phyloP scores from a whole-genome alignment of 495 filamentous ascomycete genomes.

The Bryoglossum gracile region DNA sequence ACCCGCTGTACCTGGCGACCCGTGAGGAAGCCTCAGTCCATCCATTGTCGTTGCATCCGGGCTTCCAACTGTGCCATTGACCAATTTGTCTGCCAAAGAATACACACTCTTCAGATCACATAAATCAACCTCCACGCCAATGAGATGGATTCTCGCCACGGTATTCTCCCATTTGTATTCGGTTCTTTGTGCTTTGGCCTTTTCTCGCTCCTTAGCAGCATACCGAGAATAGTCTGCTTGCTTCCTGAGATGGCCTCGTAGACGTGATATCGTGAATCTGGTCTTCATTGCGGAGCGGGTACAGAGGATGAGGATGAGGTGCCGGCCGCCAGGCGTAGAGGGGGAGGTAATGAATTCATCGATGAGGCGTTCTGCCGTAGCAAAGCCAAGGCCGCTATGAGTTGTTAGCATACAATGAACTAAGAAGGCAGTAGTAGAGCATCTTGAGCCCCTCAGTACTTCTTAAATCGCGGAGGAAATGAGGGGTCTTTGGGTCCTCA shows the following conservation, averaged over 20 bases:
- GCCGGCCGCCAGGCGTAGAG: constrained; percentile 51
- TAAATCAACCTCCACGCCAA: constrained; percentile 50
- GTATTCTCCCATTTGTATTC: constrained; percentile 37
- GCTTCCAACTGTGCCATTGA: constrained; percentile 40
- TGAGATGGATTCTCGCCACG: constrained; percentile 44
- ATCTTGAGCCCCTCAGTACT: background rate
- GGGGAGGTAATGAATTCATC: constrained; percentile 76
- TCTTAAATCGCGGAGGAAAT: no score
- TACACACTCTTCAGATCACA: constrained; percentile 45
- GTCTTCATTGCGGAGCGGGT: constrained; percentile 56
- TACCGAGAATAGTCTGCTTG: constrained; percentile 21
- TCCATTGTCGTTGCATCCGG: constrained; percentile 35
- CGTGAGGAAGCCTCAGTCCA: constrained; percentile 28
- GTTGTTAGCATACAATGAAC: constrained; percentile 20
- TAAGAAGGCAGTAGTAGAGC: no score
- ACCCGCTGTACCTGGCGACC: constrained; percentile 26
- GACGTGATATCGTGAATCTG: constrained; percentile 45
- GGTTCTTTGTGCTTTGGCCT: constrained; percentile 30
- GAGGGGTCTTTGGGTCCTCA: background rate
- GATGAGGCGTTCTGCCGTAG: constrained; percentile 78
- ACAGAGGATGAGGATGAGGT: constrained; percentile 58
- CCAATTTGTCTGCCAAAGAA: constrained; percentile 36
- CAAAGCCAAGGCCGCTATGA: constrained; percentile 78
- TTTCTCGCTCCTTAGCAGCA: constrained; percentile 23
- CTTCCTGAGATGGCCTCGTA: constrained; percentile 45